Conservation (phyloP, 2,329 filamentous ascomycete genomes). For the Xylariaceae sp. region DNA sequence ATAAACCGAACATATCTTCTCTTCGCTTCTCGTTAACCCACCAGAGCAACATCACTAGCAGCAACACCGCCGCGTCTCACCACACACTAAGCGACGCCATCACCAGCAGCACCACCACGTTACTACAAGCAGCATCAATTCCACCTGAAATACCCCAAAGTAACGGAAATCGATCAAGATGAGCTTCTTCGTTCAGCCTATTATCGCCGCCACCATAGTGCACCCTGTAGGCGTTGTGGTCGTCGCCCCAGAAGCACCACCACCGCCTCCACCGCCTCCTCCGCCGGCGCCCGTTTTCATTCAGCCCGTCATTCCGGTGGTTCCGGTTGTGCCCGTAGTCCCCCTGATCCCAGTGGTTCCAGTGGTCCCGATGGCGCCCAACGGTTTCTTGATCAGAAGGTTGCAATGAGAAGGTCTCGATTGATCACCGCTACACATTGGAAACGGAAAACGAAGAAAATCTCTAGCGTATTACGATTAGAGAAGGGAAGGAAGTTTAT, state of each 20-base stretch:
- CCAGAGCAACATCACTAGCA: neutral
- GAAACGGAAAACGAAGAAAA: no score
- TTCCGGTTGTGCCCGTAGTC: neutral
- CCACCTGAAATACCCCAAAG: neutral
- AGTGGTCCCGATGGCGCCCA: constrained; percentile 11
- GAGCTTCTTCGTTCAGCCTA: constrained; percentile 4
- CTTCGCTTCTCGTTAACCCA: neutral
- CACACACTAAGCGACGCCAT: no score
- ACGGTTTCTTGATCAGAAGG: constrained; percentile 12
- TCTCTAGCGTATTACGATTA: no score
- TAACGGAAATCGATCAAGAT: constrained; percentile 1
- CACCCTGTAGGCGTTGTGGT: constrained; percentile 2
- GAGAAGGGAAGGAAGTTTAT: no score
- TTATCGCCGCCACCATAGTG: neutral
- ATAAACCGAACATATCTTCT: neutral
- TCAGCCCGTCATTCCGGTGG: neutral
- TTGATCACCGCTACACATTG: no score
- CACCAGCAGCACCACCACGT: neutral
- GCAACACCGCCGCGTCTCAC: no score
- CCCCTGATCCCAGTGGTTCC: neutral
- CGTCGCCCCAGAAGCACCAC: constrained; percentile 11
- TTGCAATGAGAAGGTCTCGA: constrained; percentile 1
- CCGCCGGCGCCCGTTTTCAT: constrained; percentile 4
- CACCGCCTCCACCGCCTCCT: constrained; percentile 6
- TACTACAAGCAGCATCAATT: neutral